Evolutionary conservation across 1,284 basidiomycete species (phyloP), one percentile per base, ranked within the genome.

Genomic region (Ustilago shanxiensis): DNA sequence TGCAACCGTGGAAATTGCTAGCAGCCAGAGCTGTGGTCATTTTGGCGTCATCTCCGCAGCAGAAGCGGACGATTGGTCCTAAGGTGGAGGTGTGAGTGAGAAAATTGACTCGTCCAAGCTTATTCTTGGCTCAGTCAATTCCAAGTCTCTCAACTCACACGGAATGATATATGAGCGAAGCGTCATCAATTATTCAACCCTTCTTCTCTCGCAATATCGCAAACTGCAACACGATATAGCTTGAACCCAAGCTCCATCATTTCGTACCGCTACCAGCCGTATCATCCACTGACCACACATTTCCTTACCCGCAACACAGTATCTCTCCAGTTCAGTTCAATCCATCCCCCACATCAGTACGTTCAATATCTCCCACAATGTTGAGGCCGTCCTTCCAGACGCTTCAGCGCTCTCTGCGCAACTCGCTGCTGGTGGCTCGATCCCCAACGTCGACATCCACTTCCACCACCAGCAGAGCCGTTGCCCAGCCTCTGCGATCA

Each of bases 361-460:
- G 4, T 49, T 49, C 24, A 1, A 14, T 39, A 18, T 6, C 10
- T 28, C 20, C 24, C 26, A 22, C 47, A 53, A 68, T 73, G 66
- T 64, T 79, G 57, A 66, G 77, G 71, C 74, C 77, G 44, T 66
- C 70, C 22, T 73, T 79, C 61, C 77, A 72, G 58, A 66, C 67
- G 3, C 37, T 79, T 51, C 56, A 72, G 54, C 70, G 60, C 28
- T 69, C 69, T 41, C 55, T 79, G 67, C 68, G 60, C 66, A 65
- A 61, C 58, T 73, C 77, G 60, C 59, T 77, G 58, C 50, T 68
- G 58, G 75, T 64, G 64, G 70, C 75, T 47, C 70, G 75, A 51
- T 77, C 75, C 11, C 66, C 75, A 8, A 58, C 72, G 59, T 61
- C 61, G 47, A 3, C 45, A 29, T 31, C 56, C 31, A 29, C 13